These are phyloP conservation scores for Cadophora sp. DNA, from an alignment of 2,329 filamentous ascomycete genomes.

Conservation along the genomic window DNA sequence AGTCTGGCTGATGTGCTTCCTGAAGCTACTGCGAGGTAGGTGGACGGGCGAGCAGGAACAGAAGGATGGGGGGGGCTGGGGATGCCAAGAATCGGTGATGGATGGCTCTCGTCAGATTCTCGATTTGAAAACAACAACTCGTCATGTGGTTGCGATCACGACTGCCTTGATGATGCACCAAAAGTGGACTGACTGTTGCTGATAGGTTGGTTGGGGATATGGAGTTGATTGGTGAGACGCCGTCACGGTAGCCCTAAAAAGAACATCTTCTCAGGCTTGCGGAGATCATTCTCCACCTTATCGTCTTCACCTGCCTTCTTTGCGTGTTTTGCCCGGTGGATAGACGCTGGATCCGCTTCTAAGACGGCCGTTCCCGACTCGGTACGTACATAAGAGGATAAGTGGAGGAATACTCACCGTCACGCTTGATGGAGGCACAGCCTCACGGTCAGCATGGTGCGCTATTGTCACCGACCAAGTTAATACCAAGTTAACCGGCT, in stretches of 20 bases:
- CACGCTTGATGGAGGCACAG: background rate
- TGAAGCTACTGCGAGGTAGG: background rate
- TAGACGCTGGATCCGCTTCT: conserved; percentile 11
- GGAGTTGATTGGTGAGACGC: conserved; percentile 3
- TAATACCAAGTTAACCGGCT: background rate
- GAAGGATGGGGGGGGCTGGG: conserved; percentile 6
- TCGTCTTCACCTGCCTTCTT: conserved; percentile 5
- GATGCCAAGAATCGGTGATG: background rate
- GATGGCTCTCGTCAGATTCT: background rate
- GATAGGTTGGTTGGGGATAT: background rate
- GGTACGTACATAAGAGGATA: conserved; percentile 7
- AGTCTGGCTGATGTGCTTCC: conserved; percentile 11
- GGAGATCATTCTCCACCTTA: conserved; percentile 12
- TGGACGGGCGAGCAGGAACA: background rate
- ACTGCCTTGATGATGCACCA: background rate
- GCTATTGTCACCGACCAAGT: background rate
- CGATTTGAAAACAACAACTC: conserved; percentile 1
- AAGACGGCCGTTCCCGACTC: conserved; percentile 18
- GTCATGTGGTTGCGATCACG: background rate
- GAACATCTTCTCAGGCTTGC: background rate
- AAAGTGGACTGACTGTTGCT: conserved; percentile 11
- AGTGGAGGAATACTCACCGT: background rate
- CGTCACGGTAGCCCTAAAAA: background rate
- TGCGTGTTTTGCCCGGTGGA: background rate
- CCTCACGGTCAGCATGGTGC: background rate